Percentiles rank a stretch among this genome's conserved stretches.
These are phyloP conservation scores for Euptelea pleiosperma DNA, from an alignment of 164 flowering plant genomes.

Conservation along the genomic window DNA sequence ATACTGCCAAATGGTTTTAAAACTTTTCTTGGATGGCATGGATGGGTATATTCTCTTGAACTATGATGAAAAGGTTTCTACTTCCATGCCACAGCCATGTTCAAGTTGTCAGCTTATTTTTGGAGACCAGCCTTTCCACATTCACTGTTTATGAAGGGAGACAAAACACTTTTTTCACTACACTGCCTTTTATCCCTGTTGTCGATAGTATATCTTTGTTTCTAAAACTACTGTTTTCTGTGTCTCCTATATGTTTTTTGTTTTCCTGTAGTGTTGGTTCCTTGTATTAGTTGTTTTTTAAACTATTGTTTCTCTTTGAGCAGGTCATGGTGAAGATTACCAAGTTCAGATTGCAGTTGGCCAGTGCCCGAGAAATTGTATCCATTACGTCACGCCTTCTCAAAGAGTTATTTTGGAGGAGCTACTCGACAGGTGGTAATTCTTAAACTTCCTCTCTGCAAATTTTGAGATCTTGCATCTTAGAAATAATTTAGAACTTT, in stretches of 20 bases:
- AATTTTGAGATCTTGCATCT: not conserved
- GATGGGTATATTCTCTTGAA: no score
- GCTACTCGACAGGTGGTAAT: constrained; percentile 62
- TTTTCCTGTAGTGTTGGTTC: not conserved
- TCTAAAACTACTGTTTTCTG: not conserved
- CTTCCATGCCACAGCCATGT: no score
- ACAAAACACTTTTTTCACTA: no score
- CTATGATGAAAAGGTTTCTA: no score
- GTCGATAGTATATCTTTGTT: no score
- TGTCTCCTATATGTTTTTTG: not conserved
- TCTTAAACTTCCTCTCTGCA: not conserved
- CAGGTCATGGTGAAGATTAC: constrained; percentile 72
- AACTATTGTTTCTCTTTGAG: not conserved
- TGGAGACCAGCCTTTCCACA: no score
- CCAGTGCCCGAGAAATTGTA: constrained; percentile 90
- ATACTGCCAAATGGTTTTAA: no score
- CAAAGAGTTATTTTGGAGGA: constrained; percentile 86
- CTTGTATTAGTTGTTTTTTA: not conserved
- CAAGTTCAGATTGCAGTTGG: constrained; percentile 79
- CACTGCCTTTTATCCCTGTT: no score
- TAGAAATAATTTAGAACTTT: not conserved
- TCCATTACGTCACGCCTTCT: constrained; percentile 88
- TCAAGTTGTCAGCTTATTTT: no score
- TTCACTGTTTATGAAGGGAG: no score
- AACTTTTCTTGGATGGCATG: no score